These are phyloP conservation scores for Globisporangium heterothallicum DNA, from an alignment of 352 stramenopile species.

Conservation along the genomic window DNA sequence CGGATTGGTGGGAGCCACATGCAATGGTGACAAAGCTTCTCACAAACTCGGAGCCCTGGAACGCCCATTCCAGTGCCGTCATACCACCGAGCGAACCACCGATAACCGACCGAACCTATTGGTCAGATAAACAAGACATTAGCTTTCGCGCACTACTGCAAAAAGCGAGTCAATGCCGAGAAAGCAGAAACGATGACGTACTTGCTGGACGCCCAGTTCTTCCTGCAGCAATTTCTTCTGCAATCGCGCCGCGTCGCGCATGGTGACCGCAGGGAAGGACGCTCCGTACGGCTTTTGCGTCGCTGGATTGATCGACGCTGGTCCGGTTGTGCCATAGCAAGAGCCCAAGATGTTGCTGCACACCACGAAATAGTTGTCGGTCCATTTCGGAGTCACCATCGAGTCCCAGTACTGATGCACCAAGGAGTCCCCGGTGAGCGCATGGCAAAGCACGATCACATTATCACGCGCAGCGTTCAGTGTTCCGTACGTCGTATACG, in stretches of 20 bases:
- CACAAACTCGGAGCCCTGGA: slow-evolving; percentile 82
- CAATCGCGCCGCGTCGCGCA: slow-evolving; percentile 91
- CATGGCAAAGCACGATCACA: slow-evolving; percentile 86
- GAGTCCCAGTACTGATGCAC: slow-evolving; percentile 93
- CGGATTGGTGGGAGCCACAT: slow-evolving; percentile 91
- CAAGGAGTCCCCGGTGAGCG: slow-evolving; percentile 92
- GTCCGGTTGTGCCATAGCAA: slow-evolving; percentile 92
- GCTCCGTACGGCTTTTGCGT: slow-evolving; percentile 76
- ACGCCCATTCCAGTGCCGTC: slow-evolving; percentile 96
- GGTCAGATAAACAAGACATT: not conserved
- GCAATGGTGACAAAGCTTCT: slow-evolving; percentile 91
- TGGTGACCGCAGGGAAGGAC: slow-evolving; percentile 88
- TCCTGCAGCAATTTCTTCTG: slow-evolving; percentile 89
- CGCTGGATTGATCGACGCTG: slow-evolving; percentile 71
- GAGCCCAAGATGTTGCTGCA: slow-evolving; percentile 95
- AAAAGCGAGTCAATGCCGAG: not conserved
- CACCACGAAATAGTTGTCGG: slow-evolving; percentile 95
- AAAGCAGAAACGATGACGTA: not conserved
- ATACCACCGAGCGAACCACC: slow-evolving; percentile 96
- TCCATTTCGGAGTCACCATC: slow-evolving; percentile 93
- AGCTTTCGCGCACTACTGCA: not conserved
- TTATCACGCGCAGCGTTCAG: slow-evolving; percentile 63
- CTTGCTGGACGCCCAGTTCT: slow-evolving; percentile 77
- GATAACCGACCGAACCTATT: slow-evolving; percentile 80
- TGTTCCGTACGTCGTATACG: slow-evolving; percentile 92